phyloP scores from a whole-genome alignment of 2,329 filamentous ascomycete genomes.

The Beauveria varroae region DNA sequence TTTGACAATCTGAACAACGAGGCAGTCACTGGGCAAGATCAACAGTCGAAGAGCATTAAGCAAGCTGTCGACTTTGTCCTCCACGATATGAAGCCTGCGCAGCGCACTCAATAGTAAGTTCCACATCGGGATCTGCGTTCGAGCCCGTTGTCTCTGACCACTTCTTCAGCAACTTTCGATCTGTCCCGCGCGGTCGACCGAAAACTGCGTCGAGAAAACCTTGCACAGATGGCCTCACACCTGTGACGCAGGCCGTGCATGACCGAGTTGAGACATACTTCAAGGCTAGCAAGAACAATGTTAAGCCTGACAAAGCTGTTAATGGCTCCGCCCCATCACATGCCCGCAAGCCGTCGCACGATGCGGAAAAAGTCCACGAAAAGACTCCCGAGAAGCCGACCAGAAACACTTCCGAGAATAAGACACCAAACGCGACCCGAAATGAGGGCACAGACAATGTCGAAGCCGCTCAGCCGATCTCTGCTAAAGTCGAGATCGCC shows the following conservation, averaged over 20 bases:
- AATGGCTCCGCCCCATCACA: constrained; percentile 5
- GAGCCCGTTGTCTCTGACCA: not conserved
- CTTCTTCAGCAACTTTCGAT: constrained; percentile 47
- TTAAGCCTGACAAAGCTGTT: constrained; percentile 5
- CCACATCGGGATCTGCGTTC: not conserved
- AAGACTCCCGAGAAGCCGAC: not conserved
- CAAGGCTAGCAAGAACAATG: constrained; percentile 29
- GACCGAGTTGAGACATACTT: constrained; percentile 33
- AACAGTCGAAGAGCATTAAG: constrained; percentile 58
- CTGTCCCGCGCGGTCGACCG: constrained; percentile 17
- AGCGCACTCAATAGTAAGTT: constrained; percentile 60
- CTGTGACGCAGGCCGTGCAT: constrained; percentile 37
- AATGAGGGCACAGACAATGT: constrained; percentile 12
- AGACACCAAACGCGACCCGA: not conserved
- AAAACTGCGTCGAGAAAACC: constrained; percentile 18
- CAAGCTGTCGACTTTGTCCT: constrained; percentile 68
- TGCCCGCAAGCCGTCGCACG: constrained; percentile 12
- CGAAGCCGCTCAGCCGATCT: constrained; percentile 27
- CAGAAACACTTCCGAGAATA: not conserved
- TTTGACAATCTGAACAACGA: constrained; percentile 67
- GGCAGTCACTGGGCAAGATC: constrained; percentile 44
- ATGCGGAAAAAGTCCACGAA: not conserved
- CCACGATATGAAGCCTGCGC: constrained; percentile 63
- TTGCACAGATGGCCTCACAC: constrained; percentile 37
- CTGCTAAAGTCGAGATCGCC: constrained; percentile 38